phyloP scores from a whole-genome alignment of 345 rosid species.

The Erucastrum elatum region DNA sequence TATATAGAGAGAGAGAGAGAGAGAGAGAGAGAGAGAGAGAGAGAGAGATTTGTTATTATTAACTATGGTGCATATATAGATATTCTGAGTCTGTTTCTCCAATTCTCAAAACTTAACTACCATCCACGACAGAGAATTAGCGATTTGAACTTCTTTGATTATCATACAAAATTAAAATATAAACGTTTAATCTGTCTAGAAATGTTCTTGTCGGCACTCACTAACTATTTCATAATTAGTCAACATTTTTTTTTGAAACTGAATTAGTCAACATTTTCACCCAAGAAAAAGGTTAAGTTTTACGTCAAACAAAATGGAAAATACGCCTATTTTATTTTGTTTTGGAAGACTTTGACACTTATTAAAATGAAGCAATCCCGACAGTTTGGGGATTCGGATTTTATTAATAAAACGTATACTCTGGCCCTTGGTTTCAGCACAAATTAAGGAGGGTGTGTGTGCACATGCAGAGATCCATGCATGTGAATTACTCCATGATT shows the following conservation, averaged over 20 bases:
- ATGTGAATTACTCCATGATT: slow-evolving; percentile 5
- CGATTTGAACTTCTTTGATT: neutral
- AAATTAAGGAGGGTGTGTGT: neutral
- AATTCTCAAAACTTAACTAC: too few relatives aligned
- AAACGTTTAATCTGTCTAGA: neutral
- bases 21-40: too few relatives aligned
- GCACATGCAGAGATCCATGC: slow-evolving; percentile 37
- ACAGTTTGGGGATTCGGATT: neutral
- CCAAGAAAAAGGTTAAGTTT: neutral
- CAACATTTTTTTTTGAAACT: neutral
- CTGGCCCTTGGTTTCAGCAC: slow-evolving; percentile 18
- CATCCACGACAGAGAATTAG: too few relatives aligned
- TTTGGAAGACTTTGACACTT: neutral
- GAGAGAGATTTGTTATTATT: too few relatives aligned
- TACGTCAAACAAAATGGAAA: slow-evolving; percentile 5
- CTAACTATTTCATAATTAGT: neutral
- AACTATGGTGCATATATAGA: too few relatives aligned
- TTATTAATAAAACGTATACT: neutral
- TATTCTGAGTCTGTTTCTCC: too few relatives aligned
- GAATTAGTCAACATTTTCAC: neutral
- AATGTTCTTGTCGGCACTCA: neutral
- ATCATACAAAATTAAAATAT: neutral
- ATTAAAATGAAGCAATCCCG: slow-evolving; percentile 8
- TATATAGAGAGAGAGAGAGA: too few relatives aligned
- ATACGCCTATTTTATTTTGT: neutral